Evolutionary conservation across 2,329 filamentous ascomycete genomes (phyloP).

Genomic region (Alternaria gaisen): DNA sequence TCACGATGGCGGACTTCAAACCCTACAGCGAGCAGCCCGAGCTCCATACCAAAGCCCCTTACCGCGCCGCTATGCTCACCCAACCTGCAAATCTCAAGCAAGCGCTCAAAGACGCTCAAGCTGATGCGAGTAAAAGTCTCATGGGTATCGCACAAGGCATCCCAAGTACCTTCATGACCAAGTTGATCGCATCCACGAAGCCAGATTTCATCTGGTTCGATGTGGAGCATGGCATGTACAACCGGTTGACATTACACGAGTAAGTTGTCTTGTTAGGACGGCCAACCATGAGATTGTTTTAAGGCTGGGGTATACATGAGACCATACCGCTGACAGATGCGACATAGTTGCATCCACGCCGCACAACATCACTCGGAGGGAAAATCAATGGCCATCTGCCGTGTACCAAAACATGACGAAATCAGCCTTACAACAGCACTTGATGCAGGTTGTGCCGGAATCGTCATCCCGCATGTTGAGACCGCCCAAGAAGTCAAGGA

Average conservation of each 20-base stretch:
- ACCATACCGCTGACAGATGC: not conserved
- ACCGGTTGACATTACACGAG: slow-evolving; percentile 36
- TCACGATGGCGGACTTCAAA: slow-evolving; percentile 27
- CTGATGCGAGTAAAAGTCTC: slow-evolving; percentile 34
- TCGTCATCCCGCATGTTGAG: slow-evolving; percentile 36
- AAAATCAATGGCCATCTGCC: slow-evolving; percentile 32
- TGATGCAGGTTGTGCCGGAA: slow-evolving; percentile 35
- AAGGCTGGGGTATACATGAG: not conserved
- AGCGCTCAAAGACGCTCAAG: slow-evolving; percentile 33
- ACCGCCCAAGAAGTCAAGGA: slow-evolving; percentile 35
- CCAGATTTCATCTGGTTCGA: slow-evolving; percentile 42
- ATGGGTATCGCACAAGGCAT: slow-evolving; percentile 40
- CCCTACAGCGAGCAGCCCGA: slow-evolving; percentile 36
- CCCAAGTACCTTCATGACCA: slow-evolving; percentile 38
- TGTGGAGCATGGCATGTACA: slow-evolving; percentile 42
- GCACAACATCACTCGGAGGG: slow-evolving; percentile 40
- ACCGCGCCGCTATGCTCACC: slow-evolving; percentile 34
- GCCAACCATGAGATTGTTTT: too few species aligned
- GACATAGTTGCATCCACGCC: slow-evolving; percentile 34
- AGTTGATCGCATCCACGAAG: slow-evolving; percentile 37
- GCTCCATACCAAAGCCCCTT: slow-evolving; percentile 33
- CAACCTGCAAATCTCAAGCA: slow-evolving; percentile 33
- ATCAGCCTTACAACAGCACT: slow-evolving; percentile 34
- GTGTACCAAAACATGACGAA: slow-evolving; percentile 37
- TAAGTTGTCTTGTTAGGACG: slow-evolving; percentile 9